A percentile compares a stretch with the other conserved stretches of the same genome.
These are phyloP conservation scores for Kalaharituber pfeilii DNA, from an alignment of 2,329 filamentous ascomycete genomes.

Conservation along the genomic window DNA sequence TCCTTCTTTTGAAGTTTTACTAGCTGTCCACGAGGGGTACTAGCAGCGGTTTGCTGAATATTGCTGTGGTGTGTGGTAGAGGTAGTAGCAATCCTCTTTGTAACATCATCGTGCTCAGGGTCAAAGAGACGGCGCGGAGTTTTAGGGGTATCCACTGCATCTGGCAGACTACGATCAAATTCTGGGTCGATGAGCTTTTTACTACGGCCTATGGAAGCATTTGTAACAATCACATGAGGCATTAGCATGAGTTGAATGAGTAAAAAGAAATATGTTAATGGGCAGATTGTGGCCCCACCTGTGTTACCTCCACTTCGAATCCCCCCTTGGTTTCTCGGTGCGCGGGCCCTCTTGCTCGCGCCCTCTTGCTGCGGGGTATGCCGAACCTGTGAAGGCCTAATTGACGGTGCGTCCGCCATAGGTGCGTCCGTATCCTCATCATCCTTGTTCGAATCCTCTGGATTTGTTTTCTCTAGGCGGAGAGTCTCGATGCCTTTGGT, in stretches of 20 bases:
- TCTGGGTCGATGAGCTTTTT: conserved; percentile 7
- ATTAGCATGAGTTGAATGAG: not conserved
- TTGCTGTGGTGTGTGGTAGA: conserved; percentile 8
- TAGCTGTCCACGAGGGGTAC: conserved; percentile 1
- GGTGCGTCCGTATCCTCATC: not conserved
- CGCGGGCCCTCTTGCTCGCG: not conserved
- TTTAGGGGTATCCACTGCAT: conserved; percentile 7
- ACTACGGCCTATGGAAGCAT: not conserved
- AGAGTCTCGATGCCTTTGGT: not conserved
- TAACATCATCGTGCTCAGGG: conserved; percentile 8
- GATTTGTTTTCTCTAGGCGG: not conserved
- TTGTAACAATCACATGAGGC: no score
- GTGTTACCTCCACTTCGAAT: not conserved
- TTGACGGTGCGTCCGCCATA: not conserved
- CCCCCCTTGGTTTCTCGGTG: not conserved
- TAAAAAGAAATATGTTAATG: no score
- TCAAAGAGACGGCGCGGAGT: conserved; percentile 11
- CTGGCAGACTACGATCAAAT: conserved; percentile 12
- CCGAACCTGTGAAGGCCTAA: not conserved
- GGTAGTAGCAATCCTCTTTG: conserved; percentile 7
- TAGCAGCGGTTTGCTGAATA: not conserved
- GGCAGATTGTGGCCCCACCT: no score
- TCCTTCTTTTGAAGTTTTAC: conserved; percentile 1
- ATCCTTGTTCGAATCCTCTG: not conserved
- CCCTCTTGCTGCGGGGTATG: not conserved